A percentile compares a stretch with the other conserved stretches of the same genome.
Evolutionary conservation across 768 basidiomycete genomes (phyloP).

Genomic region (Pleurotus ostreatus): DNA sequence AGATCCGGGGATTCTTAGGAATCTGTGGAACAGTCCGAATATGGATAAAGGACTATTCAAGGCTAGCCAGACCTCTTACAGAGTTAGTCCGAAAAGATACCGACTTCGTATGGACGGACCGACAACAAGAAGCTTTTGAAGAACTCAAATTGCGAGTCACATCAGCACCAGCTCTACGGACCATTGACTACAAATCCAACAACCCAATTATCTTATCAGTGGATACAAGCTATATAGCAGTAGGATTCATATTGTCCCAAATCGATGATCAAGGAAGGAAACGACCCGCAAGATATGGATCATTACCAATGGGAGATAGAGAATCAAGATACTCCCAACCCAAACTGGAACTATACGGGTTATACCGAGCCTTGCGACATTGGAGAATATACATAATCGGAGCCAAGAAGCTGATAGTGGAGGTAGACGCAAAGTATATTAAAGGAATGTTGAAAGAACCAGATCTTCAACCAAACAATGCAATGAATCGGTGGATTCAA

Average conservation of each 20-base stretch:
- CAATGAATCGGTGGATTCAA: conserved; percentile 30
- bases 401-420: conserved; percentile 17
- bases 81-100: conserved; percentile 12
- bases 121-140: conserved; percentile 17
- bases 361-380: conserved; percentile 21
- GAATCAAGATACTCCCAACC: conserved; percentile 27
- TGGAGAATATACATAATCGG: conserved; percentile 17
- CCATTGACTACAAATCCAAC: conserved; percentile 26
- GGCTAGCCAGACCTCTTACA: conserved; percentile 11
- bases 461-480: conserved; percentile 23
- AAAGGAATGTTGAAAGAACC: conserved; percentile 30
- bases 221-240: conserved; percentile 21
- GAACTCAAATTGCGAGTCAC: conserved; percentile 7
- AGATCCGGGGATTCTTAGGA: no score
- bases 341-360: conserved; percentile 30
- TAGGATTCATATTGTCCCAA: conserved; percentile 28
- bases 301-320: conserved; percentile 21
- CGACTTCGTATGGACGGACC: conserved; percentile 23
- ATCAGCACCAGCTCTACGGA: conserved; percentile 15
- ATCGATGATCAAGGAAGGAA: conserved; percentile 16
- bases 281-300: conserved; percentile 23
- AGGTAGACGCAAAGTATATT: conserved; percentile 31
- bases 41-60: conserved; percentile 17
- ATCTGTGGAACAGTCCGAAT: neutral
- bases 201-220: conserved; percentile 24